Base-by-base conservation (phyloP, 306 rosid genomes). In the Gastrolobium bilobum region DNA sequence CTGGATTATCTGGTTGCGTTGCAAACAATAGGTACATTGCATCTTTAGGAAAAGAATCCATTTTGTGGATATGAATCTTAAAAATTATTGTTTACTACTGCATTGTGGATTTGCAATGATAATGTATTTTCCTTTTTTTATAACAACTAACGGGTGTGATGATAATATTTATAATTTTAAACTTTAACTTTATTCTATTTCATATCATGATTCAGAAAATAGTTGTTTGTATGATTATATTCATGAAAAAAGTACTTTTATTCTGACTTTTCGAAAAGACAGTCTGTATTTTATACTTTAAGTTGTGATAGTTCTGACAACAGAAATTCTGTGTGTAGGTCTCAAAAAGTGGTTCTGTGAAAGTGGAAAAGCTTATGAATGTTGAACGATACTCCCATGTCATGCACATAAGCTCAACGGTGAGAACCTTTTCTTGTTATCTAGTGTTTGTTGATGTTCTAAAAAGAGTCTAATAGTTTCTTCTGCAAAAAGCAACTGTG, bases 391-490 rank as follows among this genome's bases (percentile, higher is more conserved):
- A 94, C 81, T 94, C 97, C 42, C 97, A 92, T 70, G 98, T 94
- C 31, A 94, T 94, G 98, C 98, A 94, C 83, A 94, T 92, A 66
- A 94, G 98, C 89, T 94, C 98, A 46, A 92, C 98, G 79, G 98
- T 91, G 54, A 82, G 88, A 78, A 71, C 37, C 40, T 37, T 44
- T 31, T 20, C 15, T 46, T 65, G 73, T 65, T 10, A 26, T 4
- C 31, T 65, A 7, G 29, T 70, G 33, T 6, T 52, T 11, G 44
- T 35, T 66, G 30, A 39, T 72, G 40, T 14, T 73, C 33, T 68
- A 14, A 43, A 70, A 67, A 8, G 52, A 73, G 53, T 39, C 7
- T 38, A n/a, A 20, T 14, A 38, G 15, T 50, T 58, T 68, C 7
- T 6, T 33, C 33, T 52, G 73, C 68, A 7, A 8, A 58, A 30